Conservation (phyloP, 1,284 basidiomycete genomes). For the Puccinia brachypodii region DNA sequence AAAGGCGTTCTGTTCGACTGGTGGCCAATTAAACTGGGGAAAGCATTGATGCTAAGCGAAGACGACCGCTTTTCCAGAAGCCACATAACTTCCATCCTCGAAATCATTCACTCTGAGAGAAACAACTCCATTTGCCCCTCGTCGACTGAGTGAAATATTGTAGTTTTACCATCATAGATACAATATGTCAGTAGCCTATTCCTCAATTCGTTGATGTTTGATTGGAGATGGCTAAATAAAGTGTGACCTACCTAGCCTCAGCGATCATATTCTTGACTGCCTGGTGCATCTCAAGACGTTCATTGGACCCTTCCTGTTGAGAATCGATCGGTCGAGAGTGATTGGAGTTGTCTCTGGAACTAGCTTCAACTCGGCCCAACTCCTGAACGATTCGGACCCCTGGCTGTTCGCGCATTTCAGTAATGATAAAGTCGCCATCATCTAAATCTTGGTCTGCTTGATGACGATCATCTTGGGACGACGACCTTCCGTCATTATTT, state of each 20-base stretch:
- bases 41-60: background rate
- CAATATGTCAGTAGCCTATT: background rate
- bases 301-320: background rate
- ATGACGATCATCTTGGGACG: background rate
- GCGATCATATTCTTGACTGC: conserved; percentile 37
- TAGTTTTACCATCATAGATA: background rate
- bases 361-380: conserved; percentile 31
- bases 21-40: background rate
- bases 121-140: conserved; percentile 38
- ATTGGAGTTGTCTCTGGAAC: conserved; percentile 20
- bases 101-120: conserved; percentile 28
- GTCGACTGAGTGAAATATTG: conserved; percentile 1
- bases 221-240: background rate
- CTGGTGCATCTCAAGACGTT: conserved; percentile 7
- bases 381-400: background rate
- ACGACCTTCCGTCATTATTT: background rate
- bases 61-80: conserved; percentile 39
- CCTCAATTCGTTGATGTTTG: background rate
- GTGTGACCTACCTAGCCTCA: conserved; percentile 31
- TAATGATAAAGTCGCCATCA: conserved; percentile 32
- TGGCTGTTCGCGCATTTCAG: conserved; percentile 12
- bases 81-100: conserved; percentile 34
- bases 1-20: no score
- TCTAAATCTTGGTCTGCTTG: background rate
- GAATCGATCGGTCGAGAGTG: background rate